Base-by-base conservation (phyloP, 2,329 filamentous ascomycete species). In the Phialophora macrospora region DNA sequence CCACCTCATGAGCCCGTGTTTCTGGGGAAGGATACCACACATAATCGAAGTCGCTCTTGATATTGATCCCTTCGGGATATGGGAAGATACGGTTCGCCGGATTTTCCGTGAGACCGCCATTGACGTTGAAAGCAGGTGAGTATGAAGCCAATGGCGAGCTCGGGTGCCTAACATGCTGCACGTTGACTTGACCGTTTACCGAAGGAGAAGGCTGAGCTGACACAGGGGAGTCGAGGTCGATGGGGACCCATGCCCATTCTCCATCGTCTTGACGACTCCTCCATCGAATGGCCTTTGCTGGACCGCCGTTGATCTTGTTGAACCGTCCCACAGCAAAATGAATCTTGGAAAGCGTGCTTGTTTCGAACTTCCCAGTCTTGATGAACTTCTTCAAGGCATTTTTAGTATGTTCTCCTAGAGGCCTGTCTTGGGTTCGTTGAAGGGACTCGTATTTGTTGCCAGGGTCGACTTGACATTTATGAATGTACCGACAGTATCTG, bases 1-100 rank as follows among this genome's bases (percentile, higher is more conserved):
- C 70, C 7, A 69, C 48, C 55, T 70, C 70, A 14, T 64, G 63
- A 9, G 68, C 67, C 12, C 70, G 64, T 26, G 65, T 72, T 28
- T 72, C 70, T 11, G 70, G 68, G 22, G 65, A 63, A 7, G 65
- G 68, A 59, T 62, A 69, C 28, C 55, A 68, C 30, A 71, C 70
- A 51, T 72, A 70, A 62, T 70, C 67, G 48, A 64, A 68, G 22
- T 63, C 60, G 41, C 68, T 68, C 38, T 48, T 66, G 14, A 62
- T 44, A 38, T 68, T 69, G 22, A 69, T 57, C 3, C 66, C 64
- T 32, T 57, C 44, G 20, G 64, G 64, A 32, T 62, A 60, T 7
- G 64, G 62, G 24, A 68, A 68, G 11, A 55, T 26, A 46, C 44
- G 41, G 30, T 61, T 49, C 6, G 38, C n/a, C 26, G 34, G 22